These are phyloP conservation scores for Kazachstania bromeliacearum DNA, from an alignment of 805 yeast species.

Conservation along the genomic window DNA sequence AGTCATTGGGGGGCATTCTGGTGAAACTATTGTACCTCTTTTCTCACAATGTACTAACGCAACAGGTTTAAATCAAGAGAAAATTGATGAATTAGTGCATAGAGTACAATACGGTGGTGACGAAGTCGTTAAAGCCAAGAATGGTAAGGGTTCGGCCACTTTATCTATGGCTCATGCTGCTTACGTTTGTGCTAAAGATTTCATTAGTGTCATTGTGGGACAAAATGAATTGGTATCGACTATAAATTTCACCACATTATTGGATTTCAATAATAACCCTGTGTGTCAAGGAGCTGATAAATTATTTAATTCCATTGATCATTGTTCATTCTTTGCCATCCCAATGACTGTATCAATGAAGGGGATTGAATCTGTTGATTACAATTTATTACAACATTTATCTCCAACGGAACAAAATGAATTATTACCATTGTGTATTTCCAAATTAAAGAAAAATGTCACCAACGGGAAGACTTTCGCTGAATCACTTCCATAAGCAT, in stretches of 20 bases:
- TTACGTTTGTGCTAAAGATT: conserved; percentile 57
- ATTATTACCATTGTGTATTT: conserved; percentile 19
- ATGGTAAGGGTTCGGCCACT: conserved; percentile 92
- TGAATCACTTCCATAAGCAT: not conserved
- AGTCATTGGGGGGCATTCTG: conserved; percentile 92
- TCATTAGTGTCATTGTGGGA: conserved; percentile 29
- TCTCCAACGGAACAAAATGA: conserved; percentile 42
- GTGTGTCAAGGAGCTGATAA: conserved; percentile 16
- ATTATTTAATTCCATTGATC: conserved; percentile 12
- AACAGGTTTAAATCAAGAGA: conserved; percentile 26
- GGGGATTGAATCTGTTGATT: conserved; percentile 50
- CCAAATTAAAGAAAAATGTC: conserved; percentile 17
- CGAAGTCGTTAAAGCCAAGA: conserved; percentile 91
- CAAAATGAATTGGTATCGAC: conserved; percentile 36
- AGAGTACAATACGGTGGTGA: conserved; percentile 96
- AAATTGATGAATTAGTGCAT: conserved; percentile 54
- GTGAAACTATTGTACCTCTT: conserved; percentile 87
- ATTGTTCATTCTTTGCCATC: conserved; percentile 44
- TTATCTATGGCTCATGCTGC: conserved; percentile 95
- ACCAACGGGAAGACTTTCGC: conserved; percentile 12
- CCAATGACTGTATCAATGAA: conserved; percentile 47
- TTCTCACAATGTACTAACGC: conserved; percentile 36
- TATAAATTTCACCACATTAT: conserved; percentile 43
- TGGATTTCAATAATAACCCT: conserved; percentile 39
- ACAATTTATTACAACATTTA: conserved; percentile 40